phyloP scores from a whole-genome alignment of 257 asterid genomes.

The Eustoma russellianum region DNA sequence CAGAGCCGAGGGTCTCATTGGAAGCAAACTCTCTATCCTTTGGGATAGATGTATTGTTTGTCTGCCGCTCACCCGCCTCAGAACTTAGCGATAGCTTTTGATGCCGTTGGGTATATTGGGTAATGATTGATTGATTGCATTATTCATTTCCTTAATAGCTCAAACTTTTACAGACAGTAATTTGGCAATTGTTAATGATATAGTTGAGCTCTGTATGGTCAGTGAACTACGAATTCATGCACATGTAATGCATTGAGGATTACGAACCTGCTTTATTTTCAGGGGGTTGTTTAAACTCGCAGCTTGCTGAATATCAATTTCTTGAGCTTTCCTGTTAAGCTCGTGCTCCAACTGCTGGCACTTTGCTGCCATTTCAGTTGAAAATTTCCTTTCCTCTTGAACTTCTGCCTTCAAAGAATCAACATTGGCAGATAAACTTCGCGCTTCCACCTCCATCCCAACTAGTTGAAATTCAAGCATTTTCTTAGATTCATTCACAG shows the following conservation, averaged over 20 bases:
- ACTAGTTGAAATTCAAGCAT: constrained; percentile 19
- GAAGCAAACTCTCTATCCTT: no score
- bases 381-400: constrained; percentile 29
- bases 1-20: no score
- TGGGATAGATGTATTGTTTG: no score
- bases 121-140: no score
- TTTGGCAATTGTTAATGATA: not conserved
- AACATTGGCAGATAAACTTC: constrained; percentile 23
- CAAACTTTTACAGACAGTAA: no score
- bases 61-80: no score
- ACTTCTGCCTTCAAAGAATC: constrained; percentile 31
- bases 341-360: constrained; percentile 35
- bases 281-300: constrained; percentile 44
- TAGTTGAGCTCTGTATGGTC: not conserved
- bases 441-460: constrained; percentile 30
- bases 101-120: no score
- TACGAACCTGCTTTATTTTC: constrained; percentile 23
- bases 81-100: no score
- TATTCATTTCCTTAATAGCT: no score
- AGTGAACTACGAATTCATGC: constrained; percentile 51
- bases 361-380: constrained; percentile 44
- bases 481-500: constrained; percentile 25
- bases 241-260: constrained; percentile 26
- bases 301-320: constrained; percentile 35
- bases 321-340: constrained; percentile 34